Percentiles rank a stretch among this genome's conserved stretches.
phyloP scores from a whole-genome alignment of 208 protist genomes.

The Acanthamoeba triangularis region DNA sequence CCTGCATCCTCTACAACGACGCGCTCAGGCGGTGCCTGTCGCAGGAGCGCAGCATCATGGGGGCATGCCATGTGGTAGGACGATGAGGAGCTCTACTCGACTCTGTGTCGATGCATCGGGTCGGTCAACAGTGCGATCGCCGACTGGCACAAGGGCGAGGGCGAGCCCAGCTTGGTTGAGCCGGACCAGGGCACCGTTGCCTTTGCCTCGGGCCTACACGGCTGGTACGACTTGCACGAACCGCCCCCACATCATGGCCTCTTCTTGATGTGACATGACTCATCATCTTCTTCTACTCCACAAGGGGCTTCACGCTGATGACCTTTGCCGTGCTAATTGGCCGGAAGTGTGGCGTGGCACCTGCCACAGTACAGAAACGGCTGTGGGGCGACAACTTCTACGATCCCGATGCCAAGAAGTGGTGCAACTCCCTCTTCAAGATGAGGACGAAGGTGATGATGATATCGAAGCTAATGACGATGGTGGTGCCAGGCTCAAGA shows the following conservation, averaged over 20 bases:
- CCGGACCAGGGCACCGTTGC: constrained; percentile 97
- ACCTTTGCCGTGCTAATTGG: constrained; percentile 97
- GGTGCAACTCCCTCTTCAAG: constrained; percentile 85
- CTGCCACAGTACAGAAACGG: constrained; percentile 93
- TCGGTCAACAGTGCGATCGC: constrained; percentile 98
- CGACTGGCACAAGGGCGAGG: constrained; percentile 97
- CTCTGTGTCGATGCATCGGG: constrained; percentile 95
- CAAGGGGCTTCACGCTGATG: constrained; percentile 97
- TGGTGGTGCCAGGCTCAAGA: background rate
- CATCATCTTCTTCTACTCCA: background rate
- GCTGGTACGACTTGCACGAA: too few species aligned
- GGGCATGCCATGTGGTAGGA: background rate
- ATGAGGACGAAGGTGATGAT: too few species aligned
- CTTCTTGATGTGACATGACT: too few species aligned
- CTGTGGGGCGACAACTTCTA: constrained; percentile 99
- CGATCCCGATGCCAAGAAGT: constrained; percentile 96
- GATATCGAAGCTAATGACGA: too few species aligned
- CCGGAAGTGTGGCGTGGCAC: constrained; percentile 95
- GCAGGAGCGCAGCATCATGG: constrained; percentile 97
- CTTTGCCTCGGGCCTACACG: constrained; percentile 99
- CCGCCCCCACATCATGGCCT: too few species aligned
- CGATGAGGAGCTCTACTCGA: constrained; percentile 91
- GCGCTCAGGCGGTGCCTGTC: constrained; percentile 97
- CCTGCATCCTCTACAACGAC: constrained; percentile 99
- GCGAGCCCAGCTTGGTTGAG: constrained; percentile 93